Base-by-base conservation (phyloP, 345 rosid genomes). In the Gossypium thurberi region DNA sequence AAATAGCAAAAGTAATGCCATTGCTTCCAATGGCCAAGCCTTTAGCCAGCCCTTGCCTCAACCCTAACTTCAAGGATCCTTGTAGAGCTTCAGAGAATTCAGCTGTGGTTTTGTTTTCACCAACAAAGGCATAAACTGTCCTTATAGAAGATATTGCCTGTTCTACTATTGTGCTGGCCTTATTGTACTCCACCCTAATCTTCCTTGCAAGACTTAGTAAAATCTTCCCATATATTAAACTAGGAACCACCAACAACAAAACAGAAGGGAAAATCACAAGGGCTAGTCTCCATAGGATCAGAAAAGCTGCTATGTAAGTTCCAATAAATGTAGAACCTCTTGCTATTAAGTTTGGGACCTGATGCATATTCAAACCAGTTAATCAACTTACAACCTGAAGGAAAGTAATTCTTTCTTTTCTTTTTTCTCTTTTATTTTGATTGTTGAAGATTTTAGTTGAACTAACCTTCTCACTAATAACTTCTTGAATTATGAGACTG, bases 311-410 rank as follows among this genome's bases (percentile, higher is more conserved):
- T 12, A 88, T 12, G 85, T 90, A 94, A 84, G 90, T 79, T 6
- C 92, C 87, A 6, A 83, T 17, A 76, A 91, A 90, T 70, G 78
- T 13, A 20, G 87, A 58, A 17, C 69, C 74, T 10, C 84, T 91
- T 88, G 87, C 81, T 79, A 90, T 60, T 14, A 94, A 83, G 62
- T 86, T 87, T 1, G 98, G 98, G 6, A 90, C 67, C 98, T 93
- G 85, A 60, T 6, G 5, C 37, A 28, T 26, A 13, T 18, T 47
- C 8, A 25, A 25, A 47, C 43, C 17, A 47, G 40, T 47, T 37
- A 21, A 12, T 43, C 33, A 21, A 44, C 52, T 44, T 43, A 21
- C 14, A 18, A 10, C 1, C 10, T 4, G 10, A 10, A 42, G 28
- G 1, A 17, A 55, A 55, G 6, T 23, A 12, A 10, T 20, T 9